Percentiles rank a stretch among this genome's conserved stretches.
These are phyloP conservation scores for Xylariaceae sp. DNA, from an alignment of 2,329 filamentous ascomycete species.

Conservation along the genomic window DNA sequence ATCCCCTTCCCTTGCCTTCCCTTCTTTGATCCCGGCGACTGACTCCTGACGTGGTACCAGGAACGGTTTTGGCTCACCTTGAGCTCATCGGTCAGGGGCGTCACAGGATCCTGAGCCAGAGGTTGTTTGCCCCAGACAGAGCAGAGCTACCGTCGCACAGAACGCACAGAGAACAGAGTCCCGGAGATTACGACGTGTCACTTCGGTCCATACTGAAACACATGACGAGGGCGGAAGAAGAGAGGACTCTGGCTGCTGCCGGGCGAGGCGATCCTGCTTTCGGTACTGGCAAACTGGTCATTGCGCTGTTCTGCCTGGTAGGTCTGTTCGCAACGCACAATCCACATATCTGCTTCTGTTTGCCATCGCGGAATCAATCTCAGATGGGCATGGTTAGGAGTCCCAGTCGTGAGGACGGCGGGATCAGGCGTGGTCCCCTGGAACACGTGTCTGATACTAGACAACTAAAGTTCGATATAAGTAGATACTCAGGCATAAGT, in stretches of 20 bases:
- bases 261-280: background rate
- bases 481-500: background rate
- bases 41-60: constrained; percentile 14
- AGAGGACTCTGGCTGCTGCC: background rate
- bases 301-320: background rate
- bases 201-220: constrained; percentile 26
- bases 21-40: background rate
- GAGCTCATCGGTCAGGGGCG: constrained; percentile 7
- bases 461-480: background rate
- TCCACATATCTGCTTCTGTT: background rate
- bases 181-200: constrained; percentile 29
- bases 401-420: no score
- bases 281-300: background rate
- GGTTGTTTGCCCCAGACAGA: constrained; percentile 23
- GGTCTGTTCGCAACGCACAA: background rate
- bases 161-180: constrained; percentile 8
- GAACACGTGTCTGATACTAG: no score
- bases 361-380: no score
- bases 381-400: no score
- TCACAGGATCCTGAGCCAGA: constrained; percentile 7
- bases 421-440: no score
- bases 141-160: constrained; percentile 22
- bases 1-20: background rate
- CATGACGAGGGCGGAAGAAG: background rate
- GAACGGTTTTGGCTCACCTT: constrained; percentile 15